Percentiles rank a stretch among this genome's conserved stretches.
phyloP scores from a whole-genome alignment of 495 filamentous ascomycete genomes.

The Xylaria curta region DNA sequence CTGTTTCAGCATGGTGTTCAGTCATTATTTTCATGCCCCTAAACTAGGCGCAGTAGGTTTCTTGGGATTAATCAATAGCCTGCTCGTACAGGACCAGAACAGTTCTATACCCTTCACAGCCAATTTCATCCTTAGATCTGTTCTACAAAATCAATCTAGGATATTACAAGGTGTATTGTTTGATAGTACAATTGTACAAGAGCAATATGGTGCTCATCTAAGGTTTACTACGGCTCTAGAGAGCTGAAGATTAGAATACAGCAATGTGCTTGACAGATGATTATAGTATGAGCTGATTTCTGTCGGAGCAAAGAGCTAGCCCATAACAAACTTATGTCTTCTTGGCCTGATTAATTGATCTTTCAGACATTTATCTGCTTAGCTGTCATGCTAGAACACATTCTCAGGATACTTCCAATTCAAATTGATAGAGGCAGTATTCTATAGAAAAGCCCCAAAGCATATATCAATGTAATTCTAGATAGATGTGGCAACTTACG shows the following conservation, averaged over 20 bases:
- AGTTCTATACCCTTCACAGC: neutral
- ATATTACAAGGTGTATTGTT: neutral
- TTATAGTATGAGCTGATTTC: neutral
- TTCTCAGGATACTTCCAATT: too few species aligned
- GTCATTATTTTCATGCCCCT: neutral
- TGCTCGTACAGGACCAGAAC: neutral
- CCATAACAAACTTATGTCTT: neutral
- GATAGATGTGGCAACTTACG: neutral
- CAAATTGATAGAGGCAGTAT: too few species aligned
- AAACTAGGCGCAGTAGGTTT: neutral
- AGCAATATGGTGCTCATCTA: neutral
- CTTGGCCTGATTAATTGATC: too few species aligned
- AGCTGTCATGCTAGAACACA: neutral
- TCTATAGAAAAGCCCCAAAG: too few species aligned
- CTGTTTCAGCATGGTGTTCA: neutral
- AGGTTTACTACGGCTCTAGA: neutral
- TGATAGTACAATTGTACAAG: neutral
- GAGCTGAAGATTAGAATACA: neutral
- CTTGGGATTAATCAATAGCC: neutral
- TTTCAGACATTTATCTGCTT: neutral
- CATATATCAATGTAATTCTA: neutral
- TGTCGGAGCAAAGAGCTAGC: neutral
- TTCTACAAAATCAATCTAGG: too few species aligned
- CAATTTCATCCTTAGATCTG: neutral
- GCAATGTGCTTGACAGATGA: neutral